phyloP scores from a whole-genome alignment of 345 rosid species.

The Rhodamnia argentea region DNA sequence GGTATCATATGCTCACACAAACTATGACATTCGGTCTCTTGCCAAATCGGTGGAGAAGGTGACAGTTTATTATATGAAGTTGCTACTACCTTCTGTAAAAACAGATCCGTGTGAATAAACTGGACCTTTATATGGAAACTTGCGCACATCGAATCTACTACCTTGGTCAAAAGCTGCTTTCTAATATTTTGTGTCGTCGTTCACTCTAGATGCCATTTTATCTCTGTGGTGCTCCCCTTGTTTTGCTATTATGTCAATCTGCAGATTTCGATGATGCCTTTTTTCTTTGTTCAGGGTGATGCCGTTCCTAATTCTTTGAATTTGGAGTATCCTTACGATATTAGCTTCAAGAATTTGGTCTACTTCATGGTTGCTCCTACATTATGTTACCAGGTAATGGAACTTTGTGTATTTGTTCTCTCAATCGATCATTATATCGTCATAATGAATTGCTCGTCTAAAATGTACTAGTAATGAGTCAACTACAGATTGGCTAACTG shows the following conservation, averaged over 20 bases:
- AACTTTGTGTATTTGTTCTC: neutral
- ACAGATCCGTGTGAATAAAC: neutral
- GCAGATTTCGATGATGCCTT: neutral
- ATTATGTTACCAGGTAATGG: conserved; percentile 86
- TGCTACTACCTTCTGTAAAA: neutral
- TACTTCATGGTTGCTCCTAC: conserved; percentile 99
- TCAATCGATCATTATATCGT: neutral
- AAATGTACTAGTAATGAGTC: neutral
- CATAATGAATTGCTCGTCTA: neutral
- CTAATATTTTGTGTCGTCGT: neutral
- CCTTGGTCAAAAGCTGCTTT: neutral
- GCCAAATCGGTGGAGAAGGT: conserved; percentile 66
- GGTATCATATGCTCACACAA: conserved; percentile 94
- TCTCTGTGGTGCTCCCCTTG: neutral
- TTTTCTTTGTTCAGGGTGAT: conserved; percentile 33
- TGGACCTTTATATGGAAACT: neutral
- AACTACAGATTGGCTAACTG: neutral
- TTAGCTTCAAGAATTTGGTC: conserved; percentile 63
- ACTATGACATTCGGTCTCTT: conserved; percentile 64
- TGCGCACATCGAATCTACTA: neutral
- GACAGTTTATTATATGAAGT: neutral
- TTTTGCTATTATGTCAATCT: neutral
- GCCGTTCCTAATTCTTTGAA: conserved; percentile 8
- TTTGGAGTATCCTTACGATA: conserved; percentile 31
- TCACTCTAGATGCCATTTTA: neutral